A percentile compares a stretch with the other conserved stretches of the same genome.
Evolutionary conservation across 345 rosid genomes (phyloP).

Genomic region (Zanthoxylum bungeanum): DNA sequence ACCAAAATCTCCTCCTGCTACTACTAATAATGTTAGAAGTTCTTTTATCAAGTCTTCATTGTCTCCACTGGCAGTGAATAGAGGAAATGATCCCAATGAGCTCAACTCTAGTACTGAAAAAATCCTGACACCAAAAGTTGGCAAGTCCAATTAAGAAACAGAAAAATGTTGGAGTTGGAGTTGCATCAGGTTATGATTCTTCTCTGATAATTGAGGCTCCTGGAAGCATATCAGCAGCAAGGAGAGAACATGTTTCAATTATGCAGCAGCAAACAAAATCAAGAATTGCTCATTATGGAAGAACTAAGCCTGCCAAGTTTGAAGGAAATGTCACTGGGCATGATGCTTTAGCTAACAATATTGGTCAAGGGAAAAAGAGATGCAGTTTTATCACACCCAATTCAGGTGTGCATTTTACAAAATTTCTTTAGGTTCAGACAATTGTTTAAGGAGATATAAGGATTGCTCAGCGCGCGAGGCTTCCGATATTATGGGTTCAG

Average conservation of each 20-base stretch:
- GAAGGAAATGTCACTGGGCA: conserved; percentile 22
- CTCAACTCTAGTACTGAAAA: conserved; percentile 34
- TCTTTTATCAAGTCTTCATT: conserved; percentile 27
- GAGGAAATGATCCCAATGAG: conserved; percentile 21
- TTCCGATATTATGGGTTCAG: too few relatives aligned
- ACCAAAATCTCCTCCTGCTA: conserved; percentile 30
- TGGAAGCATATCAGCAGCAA: conserved; percentile 74
- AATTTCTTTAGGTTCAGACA: too few relatives aligned
- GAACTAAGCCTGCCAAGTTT: conserved; percentile 40
- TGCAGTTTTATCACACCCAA: conserved; percentile 66
- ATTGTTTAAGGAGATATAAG: too few relatives aligned
- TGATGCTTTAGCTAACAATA: conserved; percentile 18
- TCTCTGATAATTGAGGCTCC: conserved; percentile 36
- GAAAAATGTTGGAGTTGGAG: neutral
- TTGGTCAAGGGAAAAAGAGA: conserved; percentile 39
- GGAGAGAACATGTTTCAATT: conserved; percentile 58
- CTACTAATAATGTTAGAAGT: neutral
- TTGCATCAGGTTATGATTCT: conserved; percentile 8
- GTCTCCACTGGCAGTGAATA: conserved; percentile 45
- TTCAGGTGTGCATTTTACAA: conserved; percentile 42
- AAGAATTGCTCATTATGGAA: conserved; percentile 69
- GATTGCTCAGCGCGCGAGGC: too few relatives aligned
- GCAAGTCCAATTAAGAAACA: conserved; percentile 20
- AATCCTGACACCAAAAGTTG: conserved; percentile 19
- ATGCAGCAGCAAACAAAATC: conserved; percentile 59